These are phyloP conservation scores for Paecilomyces formosus DNA, from an alignment of 2,329 filamentous ascomycete species.

Conservation along the genomic window DNA sequence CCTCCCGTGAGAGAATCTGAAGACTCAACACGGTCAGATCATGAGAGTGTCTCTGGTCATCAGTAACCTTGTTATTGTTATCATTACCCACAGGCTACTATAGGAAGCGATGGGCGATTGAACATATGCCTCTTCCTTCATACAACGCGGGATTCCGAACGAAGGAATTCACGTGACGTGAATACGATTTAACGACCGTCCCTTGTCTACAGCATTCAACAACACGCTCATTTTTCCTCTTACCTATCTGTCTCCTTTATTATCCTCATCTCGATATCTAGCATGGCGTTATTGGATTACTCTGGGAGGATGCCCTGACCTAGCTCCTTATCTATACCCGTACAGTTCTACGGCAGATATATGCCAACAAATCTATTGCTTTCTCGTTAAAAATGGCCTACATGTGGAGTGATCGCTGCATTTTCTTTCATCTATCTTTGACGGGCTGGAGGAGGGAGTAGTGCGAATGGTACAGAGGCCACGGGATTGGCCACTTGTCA, in stretches of 20 bases:
- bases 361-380: not conserved
- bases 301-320: not conserved
- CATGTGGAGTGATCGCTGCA: not conserved
- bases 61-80: not conserved
- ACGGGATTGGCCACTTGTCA: not conserved
- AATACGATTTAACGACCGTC: not conserved
- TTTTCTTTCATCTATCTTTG: not conserved
- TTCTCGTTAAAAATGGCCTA: too few relatives aligned
- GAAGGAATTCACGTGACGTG: not conserved
- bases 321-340: not conserved
- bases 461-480: not conserved
- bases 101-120: not conserved
- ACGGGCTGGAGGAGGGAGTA: not conserved
- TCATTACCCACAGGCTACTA: not conserved
- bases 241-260: not conserved
- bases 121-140: not conserved
- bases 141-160: not conserved
- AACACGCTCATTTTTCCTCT: not conserved
- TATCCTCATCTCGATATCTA: not conserved
- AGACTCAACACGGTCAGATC: not conserved
- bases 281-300: not conserved
- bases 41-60: not conserved
- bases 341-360: not conserved
- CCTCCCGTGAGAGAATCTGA: constrained; percentile 1
- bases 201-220: not conserved